Base-by-base conservation (phyloP, 768 basidiomycete genomes). In the Tubosaeta sp. region DNA sequence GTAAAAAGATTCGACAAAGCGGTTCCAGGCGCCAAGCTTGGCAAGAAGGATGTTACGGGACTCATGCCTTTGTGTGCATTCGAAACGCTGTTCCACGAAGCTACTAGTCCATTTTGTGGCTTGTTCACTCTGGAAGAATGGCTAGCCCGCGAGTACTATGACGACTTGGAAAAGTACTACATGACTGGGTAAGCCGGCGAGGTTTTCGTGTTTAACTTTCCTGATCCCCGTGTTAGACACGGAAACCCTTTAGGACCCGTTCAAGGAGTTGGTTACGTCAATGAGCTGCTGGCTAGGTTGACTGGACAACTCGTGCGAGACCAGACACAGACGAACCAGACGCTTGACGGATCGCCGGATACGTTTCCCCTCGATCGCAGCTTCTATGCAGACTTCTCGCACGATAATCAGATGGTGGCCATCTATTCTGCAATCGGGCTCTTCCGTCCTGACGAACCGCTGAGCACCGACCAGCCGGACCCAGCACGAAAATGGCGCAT, bases 181-280 rank as follows among this genome's bases (percentile, higher is more conserved):
- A 73, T 74, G 27, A 88, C 83, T 12, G 88, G 88, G 83, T 86
- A 51, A 19, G 80, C 60, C 19, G 2, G 25, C 14, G 38, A 35
- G 24, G 46, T 22, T 27, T 43, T 19, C 29, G 18, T 27, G 29
- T 2, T 30, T 16, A 44, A 14, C 6, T 24, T 42, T 6, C 21
- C 49, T 56, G 43, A 53, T 43, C 9, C 22, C 5, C 11, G 38
- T 18, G n/a, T 9, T 52, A 87, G 86, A 18, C 79, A 88, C 52
- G 89, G 90, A 4, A 80, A 82, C 53, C 57, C 65, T 2, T 72
- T 92, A 1, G 90, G 90, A 2, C 83, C 73, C 5, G 81, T 90
- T 7, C 88, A 90, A 63, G 90, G 90, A 29, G 84, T 93, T 4
- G 93, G 92, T 6, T 95, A 88, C 64, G 74, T 89, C 61, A 93